Evolutionary conservation across 345 rosid species (phyloP), one percentile per base, ranked within the genome.

Genomic region (Linum trigynum): DNA sequence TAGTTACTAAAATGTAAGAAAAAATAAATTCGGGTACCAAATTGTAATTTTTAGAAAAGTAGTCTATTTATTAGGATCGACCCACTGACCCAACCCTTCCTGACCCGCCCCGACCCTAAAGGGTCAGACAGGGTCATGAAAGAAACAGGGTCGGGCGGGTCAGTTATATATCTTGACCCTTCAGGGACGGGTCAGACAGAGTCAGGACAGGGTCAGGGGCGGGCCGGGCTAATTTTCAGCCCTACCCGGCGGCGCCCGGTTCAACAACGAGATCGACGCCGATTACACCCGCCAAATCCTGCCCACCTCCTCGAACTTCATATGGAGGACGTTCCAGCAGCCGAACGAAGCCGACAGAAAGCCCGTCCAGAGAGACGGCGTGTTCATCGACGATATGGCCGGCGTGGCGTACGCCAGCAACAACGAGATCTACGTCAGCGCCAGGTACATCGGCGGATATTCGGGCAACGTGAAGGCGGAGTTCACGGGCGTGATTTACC

Each of bases 401-500:
- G 80, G 75, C 0, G 76, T 64, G 9, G 80, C 77, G 0, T 71
- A 66, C 16, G 15, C 86, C 0, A 8, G 2, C 57, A 67, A 63
- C 57, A 50, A 69, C 10, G 72, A 75, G 64, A 80, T 80, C 37
- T 82, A 79, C n/a, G 57, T 82, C 23, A 74, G 67, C 36, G 80
- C 79, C 0, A 67, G 62, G 5, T 77, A 71, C 57, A 55, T 77
- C 0, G 79, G 36, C 6, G 70, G 43, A 55, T 59, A 70, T 69
- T 17, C 65, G 1, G 89, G 87, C 0, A 78, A 88, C 36, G 53
- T 81, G 1, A 84, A 39, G 62, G 64, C 55, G 14, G 88, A 84
- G 65, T 74, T 84, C 55, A 74, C 69, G 0, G 90, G 94, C 5
- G 82, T 91, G 1, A 40, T 88, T 57, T 88, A 90, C 63, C 91